These are phyloP conservation scores for Fusarium tuaranense DNA, from an alignment of 2,329 filamentous ascomycete species.

Conservation along the genomic window DNA sequence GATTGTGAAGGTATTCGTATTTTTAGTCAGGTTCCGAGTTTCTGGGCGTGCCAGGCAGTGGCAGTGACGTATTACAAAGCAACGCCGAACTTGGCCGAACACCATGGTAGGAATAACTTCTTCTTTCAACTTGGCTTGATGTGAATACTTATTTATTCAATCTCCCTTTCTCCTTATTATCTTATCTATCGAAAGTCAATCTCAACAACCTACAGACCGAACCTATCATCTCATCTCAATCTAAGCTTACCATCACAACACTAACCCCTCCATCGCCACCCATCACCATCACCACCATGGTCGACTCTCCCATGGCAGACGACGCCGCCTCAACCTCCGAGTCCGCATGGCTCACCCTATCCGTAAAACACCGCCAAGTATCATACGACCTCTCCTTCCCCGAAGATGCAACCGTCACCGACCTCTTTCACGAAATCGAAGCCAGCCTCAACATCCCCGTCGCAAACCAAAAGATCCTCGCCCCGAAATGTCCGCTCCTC, in stretches of 20 bases:
- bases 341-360: conserved; percentile 54
- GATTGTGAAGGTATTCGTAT: not conserved
- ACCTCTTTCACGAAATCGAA: conserved; percentile 71
- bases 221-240: not conserved
- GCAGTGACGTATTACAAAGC: conserved; percentile 58
- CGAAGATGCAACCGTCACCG: conserved; percentile 61
- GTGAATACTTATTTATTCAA: not conserved
- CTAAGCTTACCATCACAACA: conserved; percentile 5
- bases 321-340: conserved; percentile 34
- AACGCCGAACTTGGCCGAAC: conserved; percentile 46
- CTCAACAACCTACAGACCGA: not conserved
- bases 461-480: conserved; percentile 76
- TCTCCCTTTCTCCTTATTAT: conserved; percentile 19
- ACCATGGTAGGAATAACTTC: conserved; percentile 20
- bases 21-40: not conserved
- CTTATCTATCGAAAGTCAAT: not conserved
- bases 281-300: conserved; percentile 22
- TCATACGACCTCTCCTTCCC: conserved; percentile 59
- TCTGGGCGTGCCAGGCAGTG: conserved; percentile 31
- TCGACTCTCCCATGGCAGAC: conserved; percentile 34
- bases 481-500: conserved; percentile 73
- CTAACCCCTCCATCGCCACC: conserved; percentile 11
- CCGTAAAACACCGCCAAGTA: conserved; percentile 60
- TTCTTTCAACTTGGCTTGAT: not conserved
- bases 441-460: conserved; percentile 68